phyloP scores from a whole-genome alignment of 495 filamentous ascomycete genomes.

The Trichoderma virens region DNA sequence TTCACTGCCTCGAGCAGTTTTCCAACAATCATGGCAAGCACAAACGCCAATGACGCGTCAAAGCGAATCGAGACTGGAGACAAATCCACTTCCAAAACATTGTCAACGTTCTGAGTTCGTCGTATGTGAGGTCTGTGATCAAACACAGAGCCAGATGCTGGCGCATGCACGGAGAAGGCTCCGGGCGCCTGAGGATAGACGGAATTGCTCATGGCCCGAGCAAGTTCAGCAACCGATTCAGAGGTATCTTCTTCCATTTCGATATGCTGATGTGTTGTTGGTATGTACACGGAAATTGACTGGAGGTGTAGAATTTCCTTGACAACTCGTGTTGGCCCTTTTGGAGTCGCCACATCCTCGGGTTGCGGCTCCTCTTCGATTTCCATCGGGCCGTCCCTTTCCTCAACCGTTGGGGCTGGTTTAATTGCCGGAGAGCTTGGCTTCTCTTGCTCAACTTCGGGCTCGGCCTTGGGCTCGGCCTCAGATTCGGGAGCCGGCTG shows the following conservation, averaged over 20 bases:
- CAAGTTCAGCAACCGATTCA: conserved; percentile 5
- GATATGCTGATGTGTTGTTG: conserved; percentile 31
- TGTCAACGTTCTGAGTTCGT: conserved; percentile 19
- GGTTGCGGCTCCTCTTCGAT: conserved; percentile 8
- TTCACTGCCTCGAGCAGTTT: conserved; percentile 41
- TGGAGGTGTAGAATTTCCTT: conserved; percentile 39
- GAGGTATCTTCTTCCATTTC: conserved; percentile 15
- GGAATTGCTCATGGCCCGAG: conserved; percentile 19
- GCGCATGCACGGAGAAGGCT: conserved; percentile 46
- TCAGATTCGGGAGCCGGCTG: background rate
- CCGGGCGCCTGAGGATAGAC: conserved; percentile 44
- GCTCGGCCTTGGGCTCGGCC: background rate
- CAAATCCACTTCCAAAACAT: conserved; percentile 46
- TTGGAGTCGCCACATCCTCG: conserved; percentile 35
- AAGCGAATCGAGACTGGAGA: conserved; percentile 50
- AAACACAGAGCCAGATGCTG: conserved; percentile 14
- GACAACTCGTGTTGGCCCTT: conserved; percentile 37
- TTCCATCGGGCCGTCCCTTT: background rate
- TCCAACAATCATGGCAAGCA: conserved; percentile 54
- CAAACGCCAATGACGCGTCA: conserved; percentile 61
- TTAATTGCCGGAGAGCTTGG: background rate
- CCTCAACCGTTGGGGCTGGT: background rate
- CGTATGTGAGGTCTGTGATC: background rate
- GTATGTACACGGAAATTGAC: conserved; percentile 36
- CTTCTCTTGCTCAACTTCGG: background rate